Evolutionary conservation across 2,329 filamentous ascomycete species (phyloP), one percentile per base, ranked within the genome.

Genomic region (Fusarium equiseti): DNA sequence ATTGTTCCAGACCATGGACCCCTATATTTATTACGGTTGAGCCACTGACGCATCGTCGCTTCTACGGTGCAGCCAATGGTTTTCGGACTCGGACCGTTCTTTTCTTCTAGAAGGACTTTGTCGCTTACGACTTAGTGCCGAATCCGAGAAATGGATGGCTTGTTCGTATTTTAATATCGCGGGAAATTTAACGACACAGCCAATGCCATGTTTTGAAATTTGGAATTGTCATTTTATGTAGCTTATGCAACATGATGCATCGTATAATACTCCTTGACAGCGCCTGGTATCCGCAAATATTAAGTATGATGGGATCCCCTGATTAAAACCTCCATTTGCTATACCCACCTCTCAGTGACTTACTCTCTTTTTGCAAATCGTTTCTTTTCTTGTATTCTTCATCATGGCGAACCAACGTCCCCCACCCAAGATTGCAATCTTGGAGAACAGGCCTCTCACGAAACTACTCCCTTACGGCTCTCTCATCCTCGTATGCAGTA

Each of bases 401-500:
- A 11, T 27, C 13, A n/a, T 12, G 16, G n/a, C 6, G 10, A 10
- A 45, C 18, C 29, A 64, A 20, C 32, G 20, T 48, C 11, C 2
- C 1, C 42, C 8, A 18, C 60, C 62, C 26, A 65, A 65, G 40
- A 65, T 65, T 13, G 26, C 40, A 1, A 35, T 5, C 1, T 13
- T 65, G 10, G 51, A 65, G 9, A 65, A 65, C 32, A 45, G 65
- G 16, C 60, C 60, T 4, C 45, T 65, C 11, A 50, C 62, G 8
- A 18, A 26, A 13, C 22, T 65, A 8, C 16, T 65, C 0, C 51
- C 62, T 2, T 59, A 65, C 10, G 62, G 62, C 13, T 65, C 62
- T 26, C 26, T 65, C 20, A 65, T 65, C 13, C 60, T 65, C 4
- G 6, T 53, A 3, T 42, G 12, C 10, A 51, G 60, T 8, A 51